Evolutionary conservation across 345 rosid species (phyloP), one percentile per base, ranked within the genome.

Genomic region (Bruguiera sexangula): DNA sequence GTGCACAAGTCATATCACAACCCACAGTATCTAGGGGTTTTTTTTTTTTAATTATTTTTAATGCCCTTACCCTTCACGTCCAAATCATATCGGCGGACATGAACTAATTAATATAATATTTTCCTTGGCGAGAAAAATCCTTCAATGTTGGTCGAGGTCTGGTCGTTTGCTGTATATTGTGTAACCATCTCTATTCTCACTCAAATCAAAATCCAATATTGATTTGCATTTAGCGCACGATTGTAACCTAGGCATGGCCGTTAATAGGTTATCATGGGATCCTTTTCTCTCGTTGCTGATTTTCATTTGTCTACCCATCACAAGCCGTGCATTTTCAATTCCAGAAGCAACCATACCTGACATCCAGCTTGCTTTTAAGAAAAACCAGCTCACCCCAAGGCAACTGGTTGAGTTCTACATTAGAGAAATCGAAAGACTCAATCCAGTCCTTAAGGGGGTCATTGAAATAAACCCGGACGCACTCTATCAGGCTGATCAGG

Each of bases 271-370:
- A 9, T 30, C 65, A 2, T 13, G 27, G 11, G 10, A 34, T 48
- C 34, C 60, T 3, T 3, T 39, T 62, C 21, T 53, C 1, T 30
- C 54, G 5, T 39, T 50, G 20, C 2, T 59, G n/a, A 18, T 51
- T 9, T 26, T 30, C 6, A 4, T 30, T 34, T 31, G 60, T 60
- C 48, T 51, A 5, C 32, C 70, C 54, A 5, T 43, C 24, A 58
- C 66, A 59, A 13, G 66, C 62, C 21, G 21, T 10, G 71, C 63
- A 29, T 31, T 68, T 20, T 66, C 76, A 32, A 63, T 83, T 50
- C 52, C 66, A 60, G 89, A 86, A 82, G 84, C 87, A 57, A 73
- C 71, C 8, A 69, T 86, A 7, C 20, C 27, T 21, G 85, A 78
- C 8, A 57, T 80, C 53, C 83, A 75, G 43, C 73, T 63, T 0